Evolutionary conservation across 371 early-diverging fungal genomes (phyloP).

Genomic region (Mortierella sp.): DNA sequence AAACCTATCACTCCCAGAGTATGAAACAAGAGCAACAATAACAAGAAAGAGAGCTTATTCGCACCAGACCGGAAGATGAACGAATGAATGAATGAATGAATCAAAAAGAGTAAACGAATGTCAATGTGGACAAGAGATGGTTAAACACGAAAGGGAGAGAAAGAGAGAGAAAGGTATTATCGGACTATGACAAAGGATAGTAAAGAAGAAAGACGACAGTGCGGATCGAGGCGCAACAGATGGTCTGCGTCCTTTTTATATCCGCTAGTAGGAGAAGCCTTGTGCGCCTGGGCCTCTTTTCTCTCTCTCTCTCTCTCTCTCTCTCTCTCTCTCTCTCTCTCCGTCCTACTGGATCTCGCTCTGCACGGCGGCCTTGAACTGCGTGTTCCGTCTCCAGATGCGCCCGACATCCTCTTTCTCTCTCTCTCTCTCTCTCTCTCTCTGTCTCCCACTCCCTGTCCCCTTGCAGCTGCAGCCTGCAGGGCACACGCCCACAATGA

Average conservation of each 20-base stretch:
- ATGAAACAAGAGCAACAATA: no score
- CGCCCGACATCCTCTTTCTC: background rate
- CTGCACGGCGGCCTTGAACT: no score
- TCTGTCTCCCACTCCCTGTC: slow-evolving; percentile 8
- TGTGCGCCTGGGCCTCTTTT: background rate
- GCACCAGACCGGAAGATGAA: no score
- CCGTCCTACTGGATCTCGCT: background rate
- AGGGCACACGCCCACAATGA: no score
- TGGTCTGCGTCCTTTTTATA: background rate
- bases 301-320: background rate
- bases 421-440: background rate
- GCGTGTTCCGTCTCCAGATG: background rate
- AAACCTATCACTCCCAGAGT: no score
- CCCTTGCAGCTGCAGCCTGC: no score
- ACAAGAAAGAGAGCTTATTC: no score
- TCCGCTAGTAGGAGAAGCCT: background rate
- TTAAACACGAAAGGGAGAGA: background rate
- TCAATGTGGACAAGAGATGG: no score
- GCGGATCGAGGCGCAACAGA: background rate
- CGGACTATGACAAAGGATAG: background rate
- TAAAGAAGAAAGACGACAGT: background rate
- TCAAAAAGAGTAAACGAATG: no score
- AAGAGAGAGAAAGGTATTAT: background rate
- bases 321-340: background rate
- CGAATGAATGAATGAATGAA: slow-evolving; percentile 4